Base-by-base conservation (phyloP, 1,284 basidiomycete genomes). In the Cutaneotrichosporon sp. region DNA sequence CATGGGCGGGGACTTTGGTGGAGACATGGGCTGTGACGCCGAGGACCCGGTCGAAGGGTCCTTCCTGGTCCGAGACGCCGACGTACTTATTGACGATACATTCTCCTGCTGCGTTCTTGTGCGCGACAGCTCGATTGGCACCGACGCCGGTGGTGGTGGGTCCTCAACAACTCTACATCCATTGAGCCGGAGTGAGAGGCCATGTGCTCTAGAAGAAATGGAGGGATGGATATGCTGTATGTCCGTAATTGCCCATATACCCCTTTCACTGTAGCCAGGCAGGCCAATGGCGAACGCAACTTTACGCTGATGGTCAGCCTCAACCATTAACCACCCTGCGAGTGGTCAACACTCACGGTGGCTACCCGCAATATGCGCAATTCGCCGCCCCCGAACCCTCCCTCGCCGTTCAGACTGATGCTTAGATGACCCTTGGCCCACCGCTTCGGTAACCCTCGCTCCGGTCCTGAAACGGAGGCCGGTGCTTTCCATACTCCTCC, bases 161-260 rank as follows among this genome's bases (percentile, higher is more conserved):
- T 48, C 25, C 22, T 33, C 46, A 24, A 38, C 31, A 14, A 24
- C 38, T 14, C 38, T 20, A 22, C 38, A 41, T 14, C 38, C 38
- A 5, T 35, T 38, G 16, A 57, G 39, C 37, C 46, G 32, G 20
- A 58, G 38, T 4, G 49, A 55, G 10, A 58, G 27, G 8, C 37
- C 33, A 31, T 54, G 49, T 22, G 20, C 27, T 7, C 57, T 38
- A 12, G 41, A 33, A 4, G 49, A 20, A 2, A 61, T 42, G 6
- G 57, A 59, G 5, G 46, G 33, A 48, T 59, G 60, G 11, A 61
- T 17, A 14, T 46, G 49, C 46, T 61, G 60, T 12, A 61, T 38
- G n/a, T 56, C 57, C 27, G 51, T 29, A 12, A 53, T 46, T 14
- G 43, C 16, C 51, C 54, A 54, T 4, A 43, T 42, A 5, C 37